Percentiles rank a stretch among this genome's conserved stretches.
Evolutionary conservation across 805 yeast genomes (phyloP).

Genomic region (Danielia oregonensis): DNA sequence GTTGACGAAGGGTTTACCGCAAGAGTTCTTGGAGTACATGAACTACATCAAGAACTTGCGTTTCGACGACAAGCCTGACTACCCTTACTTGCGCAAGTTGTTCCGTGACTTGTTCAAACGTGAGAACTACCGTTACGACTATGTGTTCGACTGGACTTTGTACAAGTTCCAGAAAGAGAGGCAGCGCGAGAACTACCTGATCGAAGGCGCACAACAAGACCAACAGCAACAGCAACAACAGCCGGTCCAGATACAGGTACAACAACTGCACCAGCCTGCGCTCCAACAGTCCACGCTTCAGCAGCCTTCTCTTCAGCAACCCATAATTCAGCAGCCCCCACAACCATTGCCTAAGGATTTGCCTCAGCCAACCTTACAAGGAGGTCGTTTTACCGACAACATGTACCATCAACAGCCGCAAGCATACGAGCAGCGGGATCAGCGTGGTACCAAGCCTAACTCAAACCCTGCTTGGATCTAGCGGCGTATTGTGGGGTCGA

Average conservation of each 20-base stretch:
- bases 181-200: conserved; percentile 42
- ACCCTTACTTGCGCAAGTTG: conserved; percentile 78
- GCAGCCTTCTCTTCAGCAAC: conserved; percentile 4
- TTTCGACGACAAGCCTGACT: conserved; percentile 96
- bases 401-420: conserved; percentile 7
- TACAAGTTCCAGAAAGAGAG: conserved; percentile 67
- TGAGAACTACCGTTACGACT: conserved; percentile 88
- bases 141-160: conserved; percentile 95
- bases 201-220: conserved; percentile 21
- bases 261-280: conserved; percentile 7
- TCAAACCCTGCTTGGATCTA: conserved; percentile 19
- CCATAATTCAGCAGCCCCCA: conserved; percentile 6
- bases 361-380: background rate
- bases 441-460: background rate
- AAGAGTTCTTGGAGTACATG: conserved; percentile 83
- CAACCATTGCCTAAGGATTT: conserved; percentile 3
- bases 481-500: no score
- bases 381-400: conserved; percentile 2
- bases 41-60: conserved; percentile 85
- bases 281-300: conserved; percentile 4
- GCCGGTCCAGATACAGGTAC: conserved; percentile 5
- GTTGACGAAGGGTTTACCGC: conserved; percentile 65
- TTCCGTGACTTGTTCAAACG: conserved; percentile 86
- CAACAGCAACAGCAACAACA: conserved; percentile 5
- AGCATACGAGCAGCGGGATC: conserved; percentile 8